Percentiles rank a stretch among this genome's conserved stretches.
Conservation (phyloP, 225 moss, liverwort and hornwort species). For the Takakia lepidozioides region DNA sequence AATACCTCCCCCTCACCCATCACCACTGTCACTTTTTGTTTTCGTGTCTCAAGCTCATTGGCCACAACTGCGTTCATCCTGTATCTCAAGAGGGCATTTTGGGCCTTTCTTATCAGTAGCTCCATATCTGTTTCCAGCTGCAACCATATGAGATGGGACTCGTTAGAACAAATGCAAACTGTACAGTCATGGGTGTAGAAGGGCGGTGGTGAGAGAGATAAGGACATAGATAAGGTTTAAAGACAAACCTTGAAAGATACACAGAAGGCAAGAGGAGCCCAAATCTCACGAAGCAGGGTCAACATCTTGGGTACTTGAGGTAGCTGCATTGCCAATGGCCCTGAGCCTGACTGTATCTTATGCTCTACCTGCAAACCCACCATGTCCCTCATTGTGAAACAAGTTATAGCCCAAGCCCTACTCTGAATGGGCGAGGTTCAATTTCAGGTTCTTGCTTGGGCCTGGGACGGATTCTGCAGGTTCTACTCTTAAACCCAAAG, state of each 20-base stretch:
- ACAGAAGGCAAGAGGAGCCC: conserved; percentile 82
- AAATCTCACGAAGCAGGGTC: conserved; percentile 62
- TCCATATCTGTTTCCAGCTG: conserved; percentile 87
- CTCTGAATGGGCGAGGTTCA: too few species aligned
- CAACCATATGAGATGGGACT: conserved; percentile 9
- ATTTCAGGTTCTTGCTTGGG: too few species aligned
- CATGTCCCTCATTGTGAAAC: neutral
- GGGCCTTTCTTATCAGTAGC: conserved; percentile 83
- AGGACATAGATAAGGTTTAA: neutral
- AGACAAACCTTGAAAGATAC: conserved; percentile 71
- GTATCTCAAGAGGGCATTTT: conserved; percentile 62
- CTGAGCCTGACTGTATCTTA: conserved; percentile 84
- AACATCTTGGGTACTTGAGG: conserved; percentile 99
- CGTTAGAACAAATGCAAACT: neutral
- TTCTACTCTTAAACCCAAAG: too few species aligned
- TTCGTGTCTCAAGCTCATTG: conserved; percentile 85
- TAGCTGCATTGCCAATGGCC: conserved; percentile 90
- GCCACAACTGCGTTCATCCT: conserved; percentile 86
- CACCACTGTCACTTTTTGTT: conserved; percentile 83
- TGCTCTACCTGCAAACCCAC: conserved; percentile 70
- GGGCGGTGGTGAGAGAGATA: neutral
- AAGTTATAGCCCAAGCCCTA: too few species aligned
- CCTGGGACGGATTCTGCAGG: too few species aligned
- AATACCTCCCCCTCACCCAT: conserved; percentile 58
- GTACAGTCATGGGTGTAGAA: neutral